phyloP scores from a whole-genome alignment of 441 rosid genomes.

The Dalechampia spathulata region DNA sequence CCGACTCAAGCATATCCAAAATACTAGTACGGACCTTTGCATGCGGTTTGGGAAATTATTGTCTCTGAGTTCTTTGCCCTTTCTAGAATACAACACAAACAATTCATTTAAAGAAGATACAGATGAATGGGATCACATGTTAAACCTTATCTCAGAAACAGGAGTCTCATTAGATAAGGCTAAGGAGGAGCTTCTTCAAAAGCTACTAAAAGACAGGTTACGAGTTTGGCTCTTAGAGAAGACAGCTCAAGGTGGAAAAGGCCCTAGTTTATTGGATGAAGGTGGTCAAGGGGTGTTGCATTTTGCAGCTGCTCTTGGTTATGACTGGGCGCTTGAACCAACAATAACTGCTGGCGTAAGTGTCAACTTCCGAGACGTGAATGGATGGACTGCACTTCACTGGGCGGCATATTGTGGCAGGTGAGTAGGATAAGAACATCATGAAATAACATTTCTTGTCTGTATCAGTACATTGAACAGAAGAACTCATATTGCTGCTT shows the following conservation, averaged over 20 bases:
- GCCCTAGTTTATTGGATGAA: constrained; percentile 68
- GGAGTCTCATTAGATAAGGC: constrained; percentile 34
- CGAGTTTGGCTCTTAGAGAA: constrained; percentile 71
- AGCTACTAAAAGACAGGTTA: constrained; percentile 67
- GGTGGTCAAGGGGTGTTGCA: constrained; percentile 90
- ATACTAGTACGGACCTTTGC: constrained; percentile 34
- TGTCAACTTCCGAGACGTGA: constrained; percentile 77
- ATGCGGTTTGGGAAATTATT: constrained; percentile 56
- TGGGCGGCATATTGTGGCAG: constrained; percentile 98
- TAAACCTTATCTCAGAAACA: constrained; percentile 25
- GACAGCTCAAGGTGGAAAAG: constrained; percentile 77
- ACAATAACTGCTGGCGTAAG: constrained; percentile 72
- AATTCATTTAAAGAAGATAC: constrained; percentile 49
- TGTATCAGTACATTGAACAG: not conserved
- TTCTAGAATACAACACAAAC: constrained; percentile 28
- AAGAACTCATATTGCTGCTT: not conserved
- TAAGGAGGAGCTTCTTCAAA: constrained; percentile 52
- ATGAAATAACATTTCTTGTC: constrained; percentile 2
- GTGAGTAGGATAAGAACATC: constrained; percentile 23
- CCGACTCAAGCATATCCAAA: constrained; percentile 28
- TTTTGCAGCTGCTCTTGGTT: constrained; percentile 89
- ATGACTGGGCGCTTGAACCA: constrained; percentile 90
- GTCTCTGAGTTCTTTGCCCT: constrained; percentile 31
- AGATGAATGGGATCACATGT: constrained; percentile 55
- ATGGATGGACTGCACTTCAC: constrained; percentile 99